phyloP scores from a whole-genome alignment of 768 basidiomycete genomes.

The Myochromella boudieri region DNA sequence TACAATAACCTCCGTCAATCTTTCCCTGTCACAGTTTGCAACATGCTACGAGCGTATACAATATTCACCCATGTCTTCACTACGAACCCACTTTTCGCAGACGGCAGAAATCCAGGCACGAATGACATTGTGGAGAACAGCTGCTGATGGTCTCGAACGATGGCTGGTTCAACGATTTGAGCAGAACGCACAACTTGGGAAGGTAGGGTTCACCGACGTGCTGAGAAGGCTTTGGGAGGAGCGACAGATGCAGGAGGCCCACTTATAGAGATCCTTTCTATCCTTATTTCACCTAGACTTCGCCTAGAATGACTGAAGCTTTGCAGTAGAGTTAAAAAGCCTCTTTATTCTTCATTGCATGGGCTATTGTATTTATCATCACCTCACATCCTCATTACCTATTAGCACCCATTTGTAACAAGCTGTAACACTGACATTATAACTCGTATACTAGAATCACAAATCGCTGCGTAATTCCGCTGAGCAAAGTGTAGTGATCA shows the following conservation, averaged over 20 bases:
- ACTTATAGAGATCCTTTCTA: conserved; percentile 11
- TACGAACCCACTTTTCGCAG: conserved; percentile 75
- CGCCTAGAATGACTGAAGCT: conserved; percentile 13
- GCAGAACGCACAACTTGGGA: conserved; percentile 88
- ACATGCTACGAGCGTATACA: conserved; percentile 89
- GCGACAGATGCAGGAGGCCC: conserved; percentile 41
- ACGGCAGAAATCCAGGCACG: conserved; percentile 91
- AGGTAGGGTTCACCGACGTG: conserved; percentile 88
- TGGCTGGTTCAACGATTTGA: conserved; percentile 89
- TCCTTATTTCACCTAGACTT: conserved; percentile 5
- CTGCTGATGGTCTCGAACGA: conserved; percentile 80
- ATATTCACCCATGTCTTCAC: conserved; percentile 68
- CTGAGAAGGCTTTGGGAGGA: conserved; percentile 77
- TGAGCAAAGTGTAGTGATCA: conserved; percentile 12
- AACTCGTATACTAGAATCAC: conserved; percentile 10
- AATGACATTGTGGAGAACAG: conserved; percentile 75
- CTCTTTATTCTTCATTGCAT: neutral
- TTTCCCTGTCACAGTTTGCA: conserved; percentile 92
- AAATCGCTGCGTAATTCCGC: conserved; percentile 10
- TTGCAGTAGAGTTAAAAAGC: conserved; percentile 18
- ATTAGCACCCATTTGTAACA: conserved; percentile 14
- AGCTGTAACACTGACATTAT: conserved; percentile 11
- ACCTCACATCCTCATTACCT: conserved; percentile 1
- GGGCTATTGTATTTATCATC: conserved; percentile 8
- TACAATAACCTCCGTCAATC: conserved; percentile 89